Percentiles rank a stretch among this genome's conserved stretches.
phyloP scores from a whole-genome alignment of 108 stramenopile species.

The Nannochloropsis granulata region DNA sequence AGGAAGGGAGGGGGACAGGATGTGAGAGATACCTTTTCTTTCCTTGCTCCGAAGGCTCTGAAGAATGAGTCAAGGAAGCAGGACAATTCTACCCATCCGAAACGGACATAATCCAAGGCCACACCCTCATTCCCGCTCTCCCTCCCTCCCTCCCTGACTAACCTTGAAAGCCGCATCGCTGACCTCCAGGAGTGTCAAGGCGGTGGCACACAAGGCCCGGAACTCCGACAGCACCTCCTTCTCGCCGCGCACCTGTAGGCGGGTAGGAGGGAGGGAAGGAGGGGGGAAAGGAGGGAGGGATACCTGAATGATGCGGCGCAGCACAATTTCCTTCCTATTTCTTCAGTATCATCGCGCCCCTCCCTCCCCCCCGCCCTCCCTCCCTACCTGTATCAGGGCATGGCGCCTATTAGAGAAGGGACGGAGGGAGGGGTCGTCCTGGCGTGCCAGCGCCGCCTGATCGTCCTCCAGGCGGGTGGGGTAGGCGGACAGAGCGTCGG shows the following conservation, averaged over 20 bases:
- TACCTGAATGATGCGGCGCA: no score
- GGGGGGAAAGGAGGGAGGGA: no score
- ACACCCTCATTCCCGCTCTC: background rate
- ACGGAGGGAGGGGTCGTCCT: background rate
- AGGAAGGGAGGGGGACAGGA: background rate
- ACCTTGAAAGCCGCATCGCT: background rate
- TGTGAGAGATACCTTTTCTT: background rate
- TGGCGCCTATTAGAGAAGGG: conserved; percentile 31
- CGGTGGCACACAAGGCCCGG: background rate
- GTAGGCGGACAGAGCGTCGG: conserved; percentile 15
- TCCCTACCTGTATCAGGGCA: conserved; percentile 33
- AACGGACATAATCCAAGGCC: background rate
- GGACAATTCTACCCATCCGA: no score
- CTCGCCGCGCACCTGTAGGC: background rate
- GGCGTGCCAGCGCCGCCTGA: background rate
- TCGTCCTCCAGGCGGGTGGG: conserved; percentile 35
- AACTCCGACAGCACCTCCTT: background rate
- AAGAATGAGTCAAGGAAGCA: background rate
- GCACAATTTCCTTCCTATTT: background rate
- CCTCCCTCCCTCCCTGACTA: background rate
- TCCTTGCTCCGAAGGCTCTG: background rate
- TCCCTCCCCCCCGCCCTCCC: background rate
- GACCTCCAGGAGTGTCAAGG: background rate
- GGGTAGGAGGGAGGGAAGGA: background rate
- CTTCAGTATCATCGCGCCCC: background rate